Percentiles rank a stretch among this genome's conserved stretches.
Evolutionary conservation across 306 rosid species (phyloP).

Genomic region (Lathyrus aphaca): DNA sequence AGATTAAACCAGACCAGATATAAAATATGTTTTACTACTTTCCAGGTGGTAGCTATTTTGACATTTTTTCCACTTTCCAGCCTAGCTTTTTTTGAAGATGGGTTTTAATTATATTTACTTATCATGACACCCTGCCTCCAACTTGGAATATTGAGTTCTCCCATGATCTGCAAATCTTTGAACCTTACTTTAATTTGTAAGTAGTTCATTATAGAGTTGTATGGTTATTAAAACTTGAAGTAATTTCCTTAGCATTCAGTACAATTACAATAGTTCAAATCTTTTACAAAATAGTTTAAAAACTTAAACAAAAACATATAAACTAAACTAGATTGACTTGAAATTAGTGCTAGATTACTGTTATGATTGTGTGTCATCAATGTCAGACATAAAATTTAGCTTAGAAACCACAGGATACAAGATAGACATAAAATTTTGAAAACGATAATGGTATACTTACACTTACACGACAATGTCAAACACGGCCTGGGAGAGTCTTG

Average conservation of each 20-base stretch:
- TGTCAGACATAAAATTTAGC: no score
- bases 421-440: neutral
- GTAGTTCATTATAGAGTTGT: no score
- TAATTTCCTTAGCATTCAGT: no score
- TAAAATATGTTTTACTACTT: conserved; percentile 20
- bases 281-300: no score
- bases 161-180: conserved; percentile 56
- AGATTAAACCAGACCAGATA: conserved; percentile 78
- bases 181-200: no score
- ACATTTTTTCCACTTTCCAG: conserved; percentile 13
- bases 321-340: no score
- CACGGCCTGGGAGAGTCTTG: neutral
- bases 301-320: no score
- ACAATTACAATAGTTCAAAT: no score
- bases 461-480: neutral
- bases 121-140: neutral
- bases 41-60: neutral
- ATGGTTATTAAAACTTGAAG: no score
- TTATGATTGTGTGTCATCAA: neutral
- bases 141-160: neutral
- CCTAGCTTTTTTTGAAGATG: conserved; percentile 22
- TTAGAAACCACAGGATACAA: neutral
- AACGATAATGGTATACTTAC: neutral
- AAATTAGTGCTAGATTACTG: no score
- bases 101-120: conserved; percentile 24